These are phyloP conservation scores for Zygosaccharomyces sapae DNA, from an alignment of 1,139 yeast species.

Conservation along the genomic window DNA sequence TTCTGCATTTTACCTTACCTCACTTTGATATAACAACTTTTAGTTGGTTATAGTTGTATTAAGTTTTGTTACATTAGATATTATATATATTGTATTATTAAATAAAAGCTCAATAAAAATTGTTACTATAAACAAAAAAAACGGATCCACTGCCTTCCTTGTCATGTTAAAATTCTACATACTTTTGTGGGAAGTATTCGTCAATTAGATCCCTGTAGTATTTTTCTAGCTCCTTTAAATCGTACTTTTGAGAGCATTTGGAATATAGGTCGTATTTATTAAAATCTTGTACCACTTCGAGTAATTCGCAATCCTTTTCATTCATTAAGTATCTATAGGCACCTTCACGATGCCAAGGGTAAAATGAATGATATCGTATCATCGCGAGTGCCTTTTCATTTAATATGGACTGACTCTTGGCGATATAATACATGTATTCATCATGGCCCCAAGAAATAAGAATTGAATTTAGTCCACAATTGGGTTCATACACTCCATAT, in stretches of 20 bases:
- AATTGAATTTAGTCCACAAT: conserved; percentile 65
- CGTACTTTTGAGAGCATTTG: conserved; percentile 48
- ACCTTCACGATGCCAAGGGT: conserved; percentile 72
- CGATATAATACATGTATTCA: conserved; percentile 71
- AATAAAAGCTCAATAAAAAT: background rate
- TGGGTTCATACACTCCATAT: conserved; percentile 60
- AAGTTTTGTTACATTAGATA: conserved; percentile 6
- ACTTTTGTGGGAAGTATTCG: conserved; percentile 57
- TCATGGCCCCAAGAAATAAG: conserved; percentile 81
- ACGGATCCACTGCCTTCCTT: background rate
- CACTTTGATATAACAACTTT: conserved; percentile 1
- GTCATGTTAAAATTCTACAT: conserved; percentile 48
- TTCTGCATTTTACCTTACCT: background rate
- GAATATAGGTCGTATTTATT: conserved; percentile 68
- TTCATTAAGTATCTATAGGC: conserved; percentile 65
- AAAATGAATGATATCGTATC: conserved; percentile 71
- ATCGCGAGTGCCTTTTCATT: conserved; percentile 68
- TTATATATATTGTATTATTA: background rate
- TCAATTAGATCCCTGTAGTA: conserved; percentile 62
- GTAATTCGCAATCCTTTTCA: conserved; percentile 57
- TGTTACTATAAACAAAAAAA: background rate
- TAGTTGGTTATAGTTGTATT: conserved; percentile 1
- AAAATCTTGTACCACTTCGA: conserved; percentile 61
- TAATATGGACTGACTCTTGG: conserved; percentile 57
- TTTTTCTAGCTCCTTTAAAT: conserved; percentile 48